Evolutionary conservation across 257 asterid species (phyloP), one percentile per base, ranked within the genome.

Genomic region (Lavandula angustifolia): DNA sequence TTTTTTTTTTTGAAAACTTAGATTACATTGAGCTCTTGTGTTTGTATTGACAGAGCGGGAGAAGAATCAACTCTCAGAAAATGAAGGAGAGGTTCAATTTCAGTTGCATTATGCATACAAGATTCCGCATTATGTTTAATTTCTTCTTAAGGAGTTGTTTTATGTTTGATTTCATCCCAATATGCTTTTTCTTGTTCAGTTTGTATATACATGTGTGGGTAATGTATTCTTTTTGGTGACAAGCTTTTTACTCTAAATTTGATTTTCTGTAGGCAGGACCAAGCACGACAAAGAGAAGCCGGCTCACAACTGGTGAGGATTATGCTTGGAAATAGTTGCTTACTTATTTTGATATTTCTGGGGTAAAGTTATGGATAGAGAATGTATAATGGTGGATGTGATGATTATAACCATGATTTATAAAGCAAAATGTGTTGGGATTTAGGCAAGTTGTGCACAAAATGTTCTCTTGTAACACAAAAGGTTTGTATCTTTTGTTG

Each of bases 301-400:
- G 92, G 58, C 85, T 76, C 16, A 78, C 94, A n/a, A 73, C 82
- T 56, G 89, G 96, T 88, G 78, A 79, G 54, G 61, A 32, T 73
- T 41, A 13, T 68, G 54, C 38, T 57, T 33, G 9, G 10, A 63
- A 69, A 18, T 22, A 11, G n/a, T 27, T 43, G 55, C 55, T 58
- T 47, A 8, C n/a, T 8, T 73, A 51, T 38, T 27, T 62, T 46
- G 48, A 43, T 58, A 27, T 62, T 62, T 62, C 34, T 46, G 7
- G 32, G 4, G 33, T 22, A 16, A 42, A 61, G 35, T 49, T 13
- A 18, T 0, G 13, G 44, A 22, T 49, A 32, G 46, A 74, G 14
- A 55, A 33, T 16, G 4, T 55, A 34, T 44, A 52, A 61, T 12
- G 48, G 13, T 14, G 27, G 27, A 22, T 22, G 1, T 22, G 27